Base-by-base conservation (phyloP, 2,329 filamentous ascomycete species). In the Waltergamsia citrina region DNA sequence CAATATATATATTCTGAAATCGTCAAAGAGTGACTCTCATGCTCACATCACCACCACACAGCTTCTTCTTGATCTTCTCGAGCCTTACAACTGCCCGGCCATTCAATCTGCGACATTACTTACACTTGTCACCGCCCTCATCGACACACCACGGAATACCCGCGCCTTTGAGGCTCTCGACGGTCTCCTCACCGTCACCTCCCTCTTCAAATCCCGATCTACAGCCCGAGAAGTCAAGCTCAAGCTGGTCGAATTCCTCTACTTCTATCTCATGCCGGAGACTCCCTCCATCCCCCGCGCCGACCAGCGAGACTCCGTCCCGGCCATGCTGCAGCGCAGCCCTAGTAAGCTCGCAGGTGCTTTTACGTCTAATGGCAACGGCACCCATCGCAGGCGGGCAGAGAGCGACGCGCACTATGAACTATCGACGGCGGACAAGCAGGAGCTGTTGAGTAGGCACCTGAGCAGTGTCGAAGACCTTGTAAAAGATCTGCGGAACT, bases 201-300 rank as follows among this genome's bases (percentile, higher is more conserved):
- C 84, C 8, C 72, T 96, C 32, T 95, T 96, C 74, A 94, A 93
- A 59, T 84, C 82, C 42, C 79, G 86, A 40, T 77, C 79, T 43
- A 95, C 90, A 4, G 78, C 78, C 17, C 78, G 86, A 41, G 85
- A 90, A 48, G 88, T 96, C 44, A 95, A 94, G 64, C 74, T 94
- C 52, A 92, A 94, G 57, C 76, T 94, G n/a, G 81, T 95, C 46
- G 92, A 96, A 58, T 96, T 96, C 53, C 65, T 98, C 33, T 96
- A 96, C 67, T 96, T 96, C 60, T 98, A 96, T 59, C 79, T 98
- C 46, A 94, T 96, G 81, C 88, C 90, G 33, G 92, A 98, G 61
- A 76, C 74, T 1, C 78, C 71, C 29, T 63, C 70, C 15, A 69
- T 71, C 41, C 69, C 73, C 5, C 60, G 60, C 41, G 63, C 69